Evolutionary conservation across 192 early-diverging fungal genomes (phyloP), one percentile per base, ranked within the genome.

Genomic region (Podochytrium sp.): DNA sequence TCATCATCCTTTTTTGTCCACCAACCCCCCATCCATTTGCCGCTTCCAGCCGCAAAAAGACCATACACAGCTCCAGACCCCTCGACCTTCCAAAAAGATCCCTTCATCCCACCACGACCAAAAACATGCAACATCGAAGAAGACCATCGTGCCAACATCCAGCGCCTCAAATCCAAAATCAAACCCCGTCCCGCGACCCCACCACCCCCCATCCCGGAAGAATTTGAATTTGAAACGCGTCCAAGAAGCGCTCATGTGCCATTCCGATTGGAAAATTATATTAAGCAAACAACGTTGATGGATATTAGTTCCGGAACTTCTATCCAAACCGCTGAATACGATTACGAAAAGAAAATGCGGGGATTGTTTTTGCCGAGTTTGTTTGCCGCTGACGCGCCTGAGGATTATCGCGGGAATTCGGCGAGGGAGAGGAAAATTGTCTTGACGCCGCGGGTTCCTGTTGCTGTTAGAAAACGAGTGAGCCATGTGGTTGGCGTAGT

Each of bases 321-420:
- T n/a, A 41, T 43, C 7, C 35, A 58, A 32, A 65, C 66, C 23
- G 51, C n/a, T n/a, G 40, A 27, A 29, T 63, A 75, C 39, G 63
- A 75, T 57, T 75, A 56, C 47, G 65, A 75, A 10, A 41, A 51
- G 30, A 10, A 51, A 32, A 75, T 75, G 74, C 29, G 74, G 5
- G 27, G 32, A 1, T 55, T 75, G 52, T 75, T 75, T 47, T 42
- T 75, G 27, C 74, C 74, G 34, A 57, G 51, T 20, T 41, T 75
- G 62, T 75, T 75, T 59, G 69, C 74, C 2, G 64, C 51, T 2
- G 61, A 75, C 29, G 50, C 20, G 40, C 52, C 37, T 16, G 55
- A 67, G 30, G 61, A 67, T 29, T 34, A 20, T 23, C 14, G 41
- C 14, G 42, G 37, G 34, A 60, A 57, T 53, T 43, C 29, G 25